phyloP scores from a whole-genome alignment of 805 yeast species.

The Starmerella scarabaei region DNA sequence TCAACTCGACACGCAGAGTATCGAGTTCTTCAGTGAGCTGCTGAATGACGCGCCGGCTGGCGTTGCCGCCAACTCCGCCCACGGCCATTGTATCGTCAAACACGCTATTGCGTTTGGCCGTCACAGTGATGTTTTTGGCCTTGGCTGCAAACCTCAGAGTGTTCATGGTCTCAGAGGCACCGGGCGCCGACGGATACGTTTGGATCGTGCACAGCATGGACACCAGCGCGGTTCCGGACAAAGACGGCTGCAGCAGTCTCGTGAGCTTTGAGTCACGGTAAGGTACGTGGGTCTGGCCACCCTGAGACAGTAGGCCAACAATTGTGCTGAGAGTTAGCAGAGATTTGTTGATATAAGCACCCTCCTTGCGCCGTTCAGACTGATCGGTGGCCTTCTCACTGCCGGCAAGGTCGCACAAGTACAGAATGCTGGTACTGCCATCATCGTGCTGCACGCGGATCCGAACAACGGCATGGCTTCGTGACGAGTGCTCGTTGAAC shows the following conservation, averaged over 20 bases:
- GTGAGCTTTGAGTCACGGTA: conserved; percentile 90
- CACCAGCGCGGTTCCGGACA: conserved; percentile 75
- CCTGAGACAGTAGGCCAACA: conserved; percentile 59
- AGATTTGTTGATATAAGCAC: conserved; percentile 84
- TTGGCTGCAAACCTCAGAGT: conserved; percentile 86
- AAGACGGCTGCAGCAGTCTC: conserved; percentile 77
- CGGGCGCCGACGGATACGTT: conserved; percentile 49
- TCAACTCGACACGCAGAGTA: conserved; percentile 19
- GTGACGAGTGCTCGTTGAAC: conserved; percentile 70
- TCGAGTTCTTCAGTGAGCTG: conserved; percentile 43
- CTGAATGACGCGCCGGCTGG: conserved; percentile 41
- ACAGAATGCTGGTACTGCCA: conserved; percentile 46
- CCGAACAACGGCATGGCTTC: conserved; percentile 84
- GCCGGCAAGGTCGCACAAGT: conserved; percentile 91
- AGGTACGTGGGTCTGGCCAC: conserved; percentile 56
- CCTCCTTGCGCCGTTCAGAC: conserved; percentile 79
- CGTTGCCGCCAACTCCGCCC: conserved; percentile 26
- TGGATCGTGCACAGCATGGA: conserved; percentile 73
- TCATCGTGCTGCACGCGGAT: conserved; percentile 37
- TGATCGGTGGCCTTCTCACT: conserved; percentile 75
- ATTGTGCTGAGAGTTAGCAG: conserved; percentile 82
- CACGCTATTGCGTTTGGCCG: conserved; percentile 38
- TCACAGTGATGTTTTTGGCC: conserved; percentile 71
- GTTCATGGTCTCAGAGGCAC: conserved; percentile 65
- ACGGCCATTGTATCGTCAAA: conserved; percentile 21